A percentile compares a stretch with the other conserved stretches of the same genome.
These are phyloP conservation scores for Aspergillus leporis DNA, from an alignment of 495 filamentous ascomycete species.

Conservation along the genomic window DNA sequence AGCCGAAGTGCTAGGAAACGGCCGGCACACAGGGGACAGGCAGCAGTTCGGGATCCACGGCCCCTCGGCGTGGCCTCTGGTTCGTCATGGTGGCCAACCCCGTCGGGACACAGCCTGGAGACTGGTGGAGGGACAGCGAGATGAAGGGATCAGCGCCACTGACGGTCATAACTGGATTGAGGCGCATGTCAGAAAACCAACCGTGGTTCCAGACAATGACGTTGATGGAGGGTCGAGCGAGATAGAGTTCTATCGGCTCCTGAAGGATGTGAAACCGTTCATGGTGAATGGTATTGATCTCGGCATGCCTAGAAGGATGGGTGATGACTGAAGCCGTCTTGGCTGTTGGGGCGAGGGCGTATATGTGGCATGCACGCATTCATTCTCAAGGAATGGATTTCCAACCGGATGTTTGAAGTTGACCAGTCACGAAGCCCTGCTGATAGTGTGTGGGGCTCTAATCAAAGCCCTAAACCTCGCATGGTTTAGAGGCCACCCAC, in stretches of 20 bases:
- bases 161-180: neutral
- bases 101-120: slow-evolving; percentile 7
- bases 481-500: slow-evolving; percentile 1
- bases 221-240: neutral
- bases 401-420: neutral
- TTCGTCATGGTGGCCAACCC: slow-evolving; percentile 10
- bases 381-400: neutral
- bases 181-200: neutral
- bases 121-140: slow-evolving; percentile 5
- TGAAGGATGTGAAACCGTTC: neutral
- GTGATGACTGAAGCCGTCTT: slow-evolving; percentile 9
- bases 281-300: neutral
- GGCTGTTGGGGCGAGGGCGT: slow-evolving; percentile 1
- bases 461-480: neutral
- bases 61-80: slow-evolving; percentile 12
- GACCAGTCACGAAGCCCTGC: neutral
- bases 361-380: neutral
- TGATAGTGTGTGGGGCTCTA: slow-evolving; percentile 5
- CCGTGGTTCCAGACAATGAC: slow-evolving; percentile 12
- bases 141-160: slow-evolving; percentile 10
- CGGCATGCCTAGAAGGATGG: slow-evolving; percentile 11
- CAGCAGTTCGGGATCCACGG: slow-evolving; percentile 19
- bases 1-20: slow-evolving; percentile 13
- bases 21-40: slow-evolving; percentile 8
- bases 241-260: slow-evolving; percentile 2